These are phyloP conservation scores for Spiraea crenata DNA, from an alignment of 331 rosid species.

Conservation along the genomic window DNA sequence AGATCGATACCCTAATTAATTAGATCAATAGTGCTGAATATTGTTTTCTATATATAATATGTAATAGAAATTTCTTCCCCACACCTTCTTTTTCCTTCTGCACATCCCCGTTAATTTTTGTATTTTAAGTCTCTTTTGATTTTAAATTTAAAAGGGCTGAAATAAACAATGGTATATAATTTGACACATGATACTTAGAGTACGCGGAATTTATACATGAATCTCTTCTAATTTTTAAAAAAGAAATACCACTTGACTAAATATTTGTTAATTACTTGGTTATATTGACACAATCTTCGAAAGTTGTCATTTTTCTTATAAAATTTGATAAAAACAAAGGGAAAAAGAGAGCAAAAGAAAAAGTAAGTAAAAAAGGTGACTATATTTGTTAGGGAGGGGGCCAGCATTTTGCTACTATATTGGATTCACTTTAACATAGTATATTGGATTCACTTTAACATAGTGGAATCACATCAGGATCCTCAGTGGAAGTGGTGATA, in stretches of 20 bases:
- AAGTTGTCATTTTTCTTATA: constrained; percentile 23
- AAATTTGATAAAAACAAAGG: constrained; percentile 30
- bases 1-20: not conserved
- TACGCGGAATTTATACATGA: too few species aligned
- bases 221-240: too few species aligned
- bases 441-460: constrained; percentile 39
- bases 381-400: constrained; percentile 33
- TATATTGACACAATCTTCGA: not conserved
- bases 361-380: constrained; percentile 26
- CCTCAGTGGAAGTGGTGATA: constrained; percentile 16
- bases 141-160: too few species aligned
- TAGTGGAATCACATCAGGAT: constrained; percentile 49
- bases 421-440: constrained; percentile 30
- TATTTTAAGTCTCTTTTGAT: too few species aligned
- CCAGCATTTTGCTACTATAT: constrained; percentile 25
- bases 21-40: not conserved
- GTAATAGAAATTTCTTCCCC: too few species aligned
- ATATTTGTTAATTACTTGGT: too few species aligned
- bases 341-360: constrained; percentile 21
- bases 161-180: too few species aligned
- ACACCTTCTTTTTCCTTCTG: too few species aligned
- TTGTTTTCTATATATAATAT: not conserved
- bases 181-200: too few species aligned
- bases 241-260: too few species aligned
- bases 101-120: too few species aligned